Evolutionary conservation across 1,284 basidiomycete genomes (phyloP).

Genomic region (Filobasidium uniguttulatum): DNA sequence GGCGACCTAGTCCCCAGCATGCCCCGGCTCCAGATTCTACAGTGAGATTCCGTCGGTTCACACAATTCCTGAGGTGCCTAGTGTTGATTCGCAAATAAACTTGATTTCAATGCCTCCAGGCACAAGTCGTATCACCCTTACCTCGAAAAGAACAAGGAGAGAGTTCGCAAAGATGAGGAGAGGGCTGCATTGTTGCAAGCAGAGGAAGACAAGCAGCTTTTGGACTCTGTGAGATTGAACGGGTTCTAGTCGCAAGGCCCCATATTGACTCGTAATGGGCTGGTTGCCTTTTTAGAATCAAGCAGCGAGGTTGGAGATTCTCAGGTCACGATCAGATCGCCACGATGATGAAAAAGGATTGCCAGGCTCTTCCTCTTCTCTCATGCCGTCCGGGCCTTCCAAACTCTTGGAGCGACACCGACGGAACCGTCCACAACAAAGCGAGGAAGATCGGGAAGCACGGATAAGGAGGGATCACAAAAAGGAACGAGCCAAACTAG

Average conservation of each 20-base stretch:
- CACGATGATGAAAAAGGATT: constrained; percentile 14
- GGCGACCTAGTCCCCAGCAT: too few relatives aligned
- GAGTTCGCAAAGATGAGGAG: constrained; percentile 37
- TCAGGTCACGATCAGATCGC: constrained; percentile 16
- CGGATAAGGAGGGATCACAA: constrained; percentile 18
- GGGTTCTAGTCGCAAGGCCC: neutral
- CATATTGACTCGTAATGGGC: neutral
- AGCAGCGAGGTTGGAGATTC: constrained; percentile 25
- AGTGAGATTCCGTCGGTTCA: neutral
- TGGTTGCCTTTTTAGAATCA: constrained; percentile 8
- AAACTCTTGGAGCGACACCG: constrained; percentile 23
- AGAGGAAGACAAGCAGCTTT: constrained; percentile 21
- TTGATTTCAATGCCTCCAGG: constrained; percentile 15
- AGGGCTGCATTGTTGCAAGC: constrained; percentile 26
- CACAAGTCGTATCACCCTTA: constrained; percentile 40
- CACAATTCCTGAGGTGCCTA: neutral
- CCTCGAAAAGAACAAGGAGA: constrained; percentile 37
- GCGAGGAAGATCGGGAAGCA: constrained; percentile 4
- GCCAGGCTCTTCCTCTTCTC: constrained; percentile 4
- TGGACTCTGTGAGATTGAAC: constrained; percentile 20
- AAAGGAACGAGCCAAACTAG: constrained; percentile 15
- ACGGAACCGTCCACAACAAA: constrained; percentile 19
- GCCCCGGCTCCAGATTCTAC: neutral
- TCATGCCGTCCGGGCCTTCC: constrained; percentile 7
- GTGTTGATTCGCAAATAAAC: neutral